Percentiles rank a stretch among this genome's conserved stretches.
These are phyloP conservation scores for Aspergillus bombycis DNA, from an alignment of 2,329 filamentous ascomycete species.

Conservation along the genomic window DNA sequence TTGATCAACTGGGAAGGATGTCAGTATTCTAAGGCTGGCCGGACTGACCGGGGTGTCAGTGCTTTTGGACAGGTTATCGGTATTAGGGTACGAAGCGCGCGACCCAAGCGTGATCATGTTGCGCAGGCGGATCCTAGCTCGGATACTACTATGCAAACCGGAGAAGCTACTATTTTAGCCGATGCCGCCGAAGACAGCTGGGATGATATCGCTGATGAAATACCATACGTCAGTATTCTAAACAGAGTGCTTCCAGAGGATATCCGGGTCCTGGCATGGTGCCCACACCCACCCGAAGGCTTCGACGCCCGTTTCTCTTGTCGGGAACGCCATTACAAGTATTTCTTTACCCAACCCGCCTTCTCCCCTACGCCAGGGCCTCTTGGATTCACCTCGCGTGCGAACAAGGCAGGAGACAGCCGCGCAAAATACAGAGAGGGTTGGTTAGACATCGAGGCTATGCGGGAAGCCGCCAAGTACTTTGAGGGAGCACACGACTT, in stretches of 20 bases:
- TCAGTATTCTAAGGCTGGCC: conserved; percentile 92
- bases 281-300: conserved; percentile 72
- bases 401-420: conserved; percentile 23
- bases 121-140: conserved; percentile 6
- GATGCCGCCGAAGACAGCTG: conserved; percentile 49
- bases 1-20: conserved; percentile 76
- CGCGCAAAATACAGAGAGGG: conserved; percentile 59
- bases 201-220: conserved; percentile 75
- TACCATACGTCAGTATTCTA: conserved; percentile 79
- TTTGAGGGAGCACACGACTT: conserved; percentile 91
- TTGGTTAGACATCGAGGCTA: conserved; percentile 84
- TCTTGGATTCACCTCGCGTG: conserved; percentile 50
- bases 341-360: conserved; percentile 96
- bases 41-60: conserved; percentile 91
- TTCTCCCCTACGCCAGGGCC: conserved; percentile 69
- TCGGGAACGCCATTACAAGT: conserved; percentile 86
- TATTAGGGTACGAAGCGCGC: conserved; percentile 77
- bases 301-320: conserved; percentile 95
- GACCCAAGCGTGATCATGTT: conserved; percentile 53
- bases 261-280: conserved; percentile 92
- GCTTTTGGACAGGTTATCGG: conserved; percentile 96
- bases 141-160: conserved; percentile 20
- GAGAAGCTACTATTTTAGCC: conserved; percentile 19
- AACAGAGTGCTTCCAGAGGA: conserved; percentile 88
- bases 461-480: conserved; percentile 77